A percentile compares a stretch with the other conserved stretches of the same genome.
phyloP scores from a whole-genome alignment of 805 yeast genomes.

The Kodamaea lidongshanica region DNA sequence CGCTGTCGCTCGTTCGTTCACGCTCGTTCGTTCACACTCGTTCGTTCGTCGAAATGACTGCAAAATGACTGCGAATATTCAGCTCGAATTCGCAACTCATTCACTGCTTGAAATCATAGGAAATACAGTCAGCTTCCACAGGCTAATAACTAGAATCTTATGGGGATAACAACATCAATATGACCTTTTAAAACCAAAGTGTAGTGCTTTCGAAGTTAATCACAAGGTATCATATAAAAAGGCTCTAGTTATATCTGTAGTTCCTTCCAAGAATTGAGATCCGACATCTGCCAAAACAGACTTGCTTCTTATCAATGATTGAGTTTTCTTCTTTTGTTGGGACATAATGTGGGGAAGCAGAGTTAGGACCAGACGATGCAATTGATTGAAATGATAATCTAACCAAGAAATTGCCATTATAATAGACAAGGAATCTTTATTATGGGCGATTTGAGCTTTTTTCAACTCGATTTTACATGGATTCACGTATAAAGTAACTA shows the following conservation, averaged over 20 bases:
- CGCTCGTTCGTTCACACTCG: too few species aligned
- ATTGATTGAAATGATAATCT: slow-evolving; percentile 71
- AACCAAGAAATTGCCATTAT: slow-evolving; percentile 79
- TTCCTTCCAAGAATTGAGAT: slow-evolving; percentile 87
- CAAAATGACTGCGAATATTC: too few species aligned
- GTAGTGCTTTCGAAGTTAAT: slow-evolving; percentile 48
- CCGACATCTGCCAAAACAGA: slow-evolving; percentile 86
- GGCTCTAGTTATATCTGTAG: slow-evolving; percentile 94
- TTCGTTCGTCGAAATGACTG: too few species aligned
- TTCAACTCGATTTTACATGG: too few species aligned
- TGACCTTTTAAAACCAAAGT: slow-evolving; percentile 91
- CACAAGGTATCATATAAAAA: slow-evolving; percentile 49
- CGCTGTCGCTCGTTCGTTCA: too few species aligned
- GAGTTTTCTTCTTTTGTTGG: slow-evolving; percentile 57
- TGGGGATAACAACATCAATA: slow-evolving; percentile 72
- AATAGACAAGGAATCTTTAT: slow-evolving; percentile 76
- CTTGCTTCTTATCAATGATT: slow-evolving; percentile 56
- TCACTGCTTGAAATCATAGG: too few species aligned
- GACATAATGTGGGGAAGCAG: slow-evolving; percentile 69
- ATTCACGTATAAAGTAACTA: too few species aligned
- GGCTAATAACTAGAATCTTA: too few species aligned
- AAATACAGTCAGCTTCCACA: too few species aligned
- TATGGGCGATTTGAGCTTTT: slow-evolving; percentile 72
- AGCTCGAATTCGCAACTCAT: too few species aligned
- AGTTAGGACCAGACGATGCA: slow-evolving; percentile 69